Percentiles rank a stretch among this genome's conserved stretches.
These are phyloP conservation scores for Termitomyces eurrhizus DNA, from an alignment of 768 basidiomycete genomes.

Conservation along the genomic window DNA sequence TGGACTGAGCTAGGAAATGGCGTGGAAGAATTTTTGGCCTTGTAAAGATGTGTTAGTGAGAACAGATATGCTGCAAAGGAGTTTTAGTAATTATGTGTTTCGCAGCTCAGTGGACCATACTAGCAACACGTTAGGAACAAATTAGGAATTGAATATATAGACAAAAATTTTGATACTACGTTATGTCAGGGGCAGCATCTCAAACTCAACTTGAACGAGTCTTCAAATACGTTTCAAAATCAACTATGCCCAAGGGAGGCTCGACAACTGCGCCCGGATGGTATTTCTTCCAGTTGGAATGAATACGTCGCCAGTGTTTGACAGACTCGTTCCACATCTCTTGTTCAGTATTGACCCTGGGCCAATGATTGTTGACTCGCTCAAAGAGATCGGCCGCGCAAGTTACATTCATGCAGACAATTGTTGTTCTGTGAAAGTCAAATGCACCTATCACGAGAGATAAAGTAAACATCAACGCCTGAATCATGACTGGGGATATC, in stretches of 20 bases:
- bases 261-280: background rate
- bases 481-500: too few relatives aligned
- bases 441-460: background rate
- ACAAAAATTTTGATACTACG: too few relatives aligned
- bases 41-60: background rate
- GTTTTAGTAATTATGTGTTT: too few relatives aligned
- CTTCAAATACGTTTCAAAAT: background rate
- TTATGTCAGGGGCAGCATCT: background rate
- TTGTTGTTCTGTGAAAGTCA: background rate
- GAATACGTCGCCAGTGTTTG: background rate
- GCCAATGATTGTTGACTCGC: background rate
- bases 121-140: too few relatives aligned
- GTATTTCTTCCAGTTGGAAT: background rate
- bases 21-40: slow-evolving; percentile 15
- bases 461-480: background rate
- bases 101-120: too few relatives aligned
- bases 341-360: background rate
- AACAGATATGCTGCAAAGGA: background rate
- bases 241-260: background rate
- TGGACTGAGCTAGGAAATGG: slow-evolving; percentile 23
- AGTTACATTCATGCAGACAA: background rate
- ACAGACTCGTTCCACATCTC: background rate
- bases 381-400: background rate
- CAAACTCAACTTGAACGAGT: too few relatives aligned
- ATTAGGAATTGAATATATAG: too few relatives aligned